Evolutionary conservation across 202 grass and related monocot genomes (phyloP).

Genomic region (Schoenoplectus tabernaemontani): DNA sequence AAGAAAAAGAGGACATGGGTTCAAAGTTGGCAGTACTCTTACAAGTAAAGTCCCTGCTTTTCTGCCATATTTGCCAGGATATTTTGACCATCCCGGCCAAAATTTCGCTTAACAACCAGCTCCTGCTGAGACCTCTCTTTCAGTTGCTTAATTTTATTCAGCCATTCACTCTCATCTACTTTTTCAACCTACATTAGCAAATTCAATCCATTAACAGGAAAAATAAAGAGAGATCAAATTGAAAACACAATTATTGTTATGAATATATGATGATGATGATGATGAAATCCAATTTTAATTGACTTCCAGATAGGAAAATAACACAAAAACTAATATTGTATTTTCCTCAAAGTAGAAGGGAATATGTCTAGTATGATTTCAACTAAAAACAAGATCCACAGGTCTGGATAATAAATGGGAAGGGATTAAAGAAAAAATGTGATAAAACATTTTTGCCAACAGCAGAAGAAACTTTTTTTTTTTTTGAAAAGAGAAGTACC

Average conservation of each 20-base stretch:
- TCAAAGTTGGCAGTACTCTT: slow-evolving; percentile 27
- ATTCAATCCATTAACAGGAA: not conserved
- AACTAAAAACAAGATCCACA: not conserved
- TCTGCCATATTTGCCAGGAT: slow-evolving; percentile 71
- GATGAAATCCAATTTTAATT: not conserved
- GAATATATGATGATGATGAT: not conserved
- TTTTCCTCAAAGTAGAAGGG: not conserved
- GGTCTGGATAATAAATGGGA: not conserved
- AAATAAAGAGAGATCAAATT: not conserved
- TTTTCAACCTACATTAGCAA: slow-evolving; percentile 69
- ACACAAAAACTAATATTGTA: not conserved
- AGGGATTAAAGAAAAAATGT: not conserved
- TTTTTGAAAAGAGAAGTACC: no score
- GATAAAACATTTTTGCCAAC: not conserved
- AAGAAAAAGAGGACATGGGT: not conserved
- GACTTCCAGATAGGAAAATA: not conserved
- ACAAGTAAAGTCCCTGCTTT: slow-evolving; percentile 81
- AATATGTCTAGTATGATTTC: not conserved
- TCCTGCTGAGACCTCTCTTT: slow-evolving; percentile 77
- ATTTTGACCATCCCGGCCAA: slow-evolving; percentile 84
- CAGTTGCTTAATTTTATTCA: slow-evolving; percentile 56
- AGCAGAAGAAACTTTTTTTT: not conserved
- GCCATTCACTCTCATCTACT: slow-evolving; percentile 85
- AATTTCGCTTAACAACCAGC: slow-evolving; percentile 68
- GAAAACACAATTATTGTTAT: not conserved